phyloP scores from a whole-genome alignment of 306 rosid genomes.

The Glycyrrhiza uralensis region DNA sequence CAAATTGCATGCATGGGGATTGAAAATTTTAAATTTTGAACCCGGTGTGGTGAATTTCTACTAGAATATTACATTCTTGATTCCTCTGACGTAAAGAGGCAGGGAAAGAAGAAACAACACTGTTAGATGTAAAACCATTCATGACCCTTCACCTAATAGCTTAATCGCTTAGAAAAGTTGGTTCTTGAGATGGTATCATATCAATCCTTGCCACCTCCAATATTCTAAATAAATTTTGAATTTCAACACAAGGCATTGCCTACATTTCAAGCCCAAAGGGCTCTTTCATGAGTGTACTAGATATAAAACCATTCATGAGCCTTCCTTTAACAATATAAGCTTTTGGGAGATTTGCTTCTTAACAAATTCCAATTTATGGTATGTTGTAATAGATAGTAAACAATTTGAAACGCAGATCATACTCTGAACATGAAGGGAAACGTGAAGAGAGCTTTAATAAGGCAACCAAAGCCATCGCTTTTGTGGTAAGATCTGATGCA shows the following conservation, averaged over 20 bases:
- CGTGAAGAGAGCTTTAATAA: conserved; percentile 93
- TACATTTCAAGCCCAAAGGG: background rate
- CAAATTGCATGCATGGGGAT: background rate
- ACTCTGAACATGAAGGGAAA: conserved; percentile 95
- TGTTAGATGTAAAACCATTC: background rate
- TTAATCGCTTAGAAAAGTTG: background rate
- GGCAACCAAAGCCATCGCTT: conserved; percentile 89
- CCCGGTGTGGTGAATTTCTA: background rate
- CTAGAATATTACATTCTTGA: conserved; percentile 9
- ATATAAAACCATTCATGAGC: background rate
- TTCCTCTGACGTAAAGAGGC: conserved; percentile 1
- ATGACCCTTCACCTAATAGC: background rate
- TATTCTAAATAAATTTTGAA: conserved; percentile 12
- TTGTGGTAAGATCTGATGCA: conserved; percentile 72
- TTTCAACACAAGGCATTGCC: conserved; percentile 11
- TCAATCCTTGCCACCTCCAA: background rate
- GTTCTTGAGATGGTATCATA: background rate
- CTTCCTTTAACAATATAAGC: background rate
- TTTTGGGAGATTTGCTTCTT: background rate
- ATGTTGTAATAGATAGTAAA: conserved; percentile 3
- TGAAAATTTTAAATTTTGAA: conserved; percentile 15
- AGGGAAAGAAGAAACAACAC: conserved; percentile 2
- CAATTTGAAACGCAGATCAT: conserved; percentile 30
- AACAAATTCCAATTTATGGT: conserved; percentile 14
- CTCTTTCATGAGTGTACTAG: background rate